phyloP scores from a whole-genome alignment of 169 alveolate genomes.

The Perkinsus chesapeaki region DNA sequence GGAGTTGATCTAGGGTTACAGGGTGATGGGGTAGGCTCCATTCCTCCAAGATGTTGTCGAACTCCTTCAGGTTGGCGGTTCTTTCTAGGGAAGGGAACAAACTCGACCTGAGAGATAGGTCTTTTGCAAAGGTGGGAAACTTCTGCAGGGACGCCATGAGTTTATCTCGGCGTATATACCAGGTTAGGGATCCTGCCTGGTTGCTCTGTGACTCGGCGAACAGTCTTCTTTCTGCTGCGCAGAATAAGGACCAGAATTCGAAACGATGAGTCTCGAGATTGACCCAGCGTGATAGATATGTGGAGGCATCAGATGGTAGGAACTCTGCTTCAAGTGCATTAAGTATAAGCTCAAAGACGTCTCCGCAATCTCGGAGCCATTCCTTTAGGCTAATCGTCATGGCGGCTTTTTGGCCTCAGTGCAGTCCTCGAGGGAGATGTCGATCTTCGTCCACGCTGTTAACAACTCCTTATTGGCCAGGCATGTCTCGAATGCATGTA shows the following conservation, averaged over 20 bases:
- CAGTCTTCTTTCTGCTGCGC: neutral
- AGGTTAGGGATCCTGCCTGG: neutral
- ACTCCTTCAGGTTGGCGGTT: neutral
- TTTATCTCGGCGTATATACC: neutral
- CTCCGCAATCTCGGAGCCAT: neutral
- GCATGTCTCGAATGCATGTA: neutral
- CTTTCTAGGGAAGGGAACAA: neutral
- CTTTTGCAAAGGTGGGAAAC: neutral
- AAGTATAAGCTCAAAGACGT: neutral
- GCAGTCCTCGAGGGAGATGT: no score
- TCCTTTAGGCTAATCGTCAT: no score
- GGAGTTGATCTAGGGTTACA: neutral
- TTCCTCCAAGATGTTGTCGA: neutral
- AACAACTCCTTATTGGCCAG: neutral
- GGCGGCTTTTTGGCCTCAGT: no score
- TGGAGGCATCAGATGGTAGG: neutral
- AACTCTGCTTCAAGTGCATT: neutral
- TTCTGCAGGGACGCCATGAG: neutral
- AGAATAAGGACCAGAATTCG: neutral
- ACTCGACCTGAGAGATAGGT: neutral
- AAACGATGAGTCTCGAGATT: neutral
- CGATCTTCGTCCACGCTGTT: neutral
- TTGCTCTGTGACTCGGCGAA: neutral
- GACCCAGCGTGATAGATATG: neutral
- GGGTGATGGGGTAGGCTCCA: neutral